phyloP scores from a whole-genome alignment of 805 yeast genomes.

The Lachancea cidri region DNA sequence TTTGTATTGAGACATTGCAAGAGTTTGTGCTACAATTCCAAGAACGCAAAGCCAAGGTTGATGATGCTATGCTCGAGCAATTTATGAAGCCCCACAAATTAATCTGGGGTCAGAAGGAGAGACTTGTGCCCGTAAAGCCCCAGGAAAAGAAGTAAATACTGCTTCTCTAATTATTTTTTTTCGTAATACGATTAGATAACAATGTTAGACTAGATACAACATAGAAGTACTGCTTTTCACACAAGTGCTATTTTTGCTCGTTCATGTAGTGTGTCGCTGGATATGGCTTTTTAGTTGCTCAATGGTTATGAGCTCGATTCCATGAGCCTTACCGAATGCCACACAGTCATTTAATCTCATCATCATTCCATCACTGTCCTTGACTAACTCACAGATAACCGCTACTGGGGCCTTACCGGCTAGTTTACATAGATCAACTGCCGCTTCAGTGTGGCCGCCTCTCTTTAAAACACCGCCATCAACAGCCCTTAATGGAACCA shows the following conservation, averaged over 20 bases:
- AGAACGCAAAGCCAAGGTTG: conserved; percentile 62
- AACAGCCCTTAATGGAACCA: conserved; percentile 86
- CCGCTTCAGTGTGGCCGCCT: conserved; percentile 97
- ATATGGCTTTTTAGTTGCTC: conserved; percentile 48
- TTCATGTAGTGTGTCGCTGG: conserved; percentile 38
- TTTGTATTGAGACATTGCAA: conserved; percentile 76
- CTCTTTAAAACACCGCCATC: conserved; percentile 77
- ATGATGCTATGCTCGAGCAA: conserved; percentile 52
- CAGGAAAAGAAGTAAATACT: conserved; percentile 33
- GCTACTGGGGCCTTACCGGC: conserved; percentile 81
- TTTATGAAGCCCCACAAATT: conserved; percentile 86
- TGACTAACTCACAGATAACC: conserved; percentile 89
- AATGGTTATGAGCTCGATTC: conserved; percentile 71
- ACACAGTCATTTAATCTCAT: conserved; percentile 87
- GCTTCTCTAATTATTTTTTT: neutral
- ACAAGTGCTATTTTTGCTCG: conserved; percentile 4
- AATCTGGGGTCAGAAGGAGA: conserved; percentile 65
- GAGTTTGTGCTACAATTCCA: conserved; percentile 79
- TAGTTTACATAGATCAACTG: conserved; percentile 76
- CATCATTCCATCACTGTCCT: conserved; percentile 92
- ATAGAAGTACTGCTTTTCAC: conserved; percentile 1
- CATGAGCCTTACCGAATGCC: conserved; percentile 55
- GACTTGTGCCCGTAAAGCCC: conserved; percentile 65
- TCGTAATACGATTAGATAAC: neutral
- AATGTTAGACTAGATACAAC: conserved; percentile 1